Conservation (phyloP, 1,139 yeast genomes). For the Blastobotrys elegans region DNA sequence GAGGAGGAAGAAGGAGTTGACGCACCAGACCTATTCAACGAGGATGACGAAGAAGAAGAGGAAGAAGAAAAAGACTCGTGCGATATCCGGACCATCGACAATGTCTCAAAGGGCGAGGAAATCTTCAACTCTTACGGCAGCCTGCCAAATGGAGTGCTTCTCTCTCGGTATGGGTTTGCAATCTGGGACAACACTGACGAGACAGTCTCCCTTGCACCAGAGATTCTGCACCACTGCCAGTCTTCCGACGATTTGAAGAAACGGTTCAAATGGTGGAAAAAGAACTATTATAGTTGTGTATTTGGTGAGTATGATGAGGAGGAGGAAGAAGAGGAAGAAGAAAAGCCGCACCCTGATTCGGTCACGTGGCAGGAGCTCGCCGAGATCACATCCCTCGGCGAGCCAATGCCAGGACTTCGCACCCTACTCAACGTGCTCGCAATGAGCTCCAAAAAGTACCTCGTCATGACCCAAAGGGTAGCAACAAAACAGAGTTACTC, state of each 20-base stretch:
- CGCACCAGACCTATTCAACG: slow-evolving; percentile 16
- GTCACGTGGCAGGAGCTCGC: slow-evolving; percentile 22
- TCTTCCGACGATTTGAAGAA: slow-evolving; percentile 33
- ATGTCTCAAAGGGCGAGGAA: slow-evolving; percentile 49
- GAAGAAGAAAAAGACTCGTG: slow-evolving; percentile 37
- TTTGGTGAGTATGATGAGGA: slow-evolving; percentile 33
- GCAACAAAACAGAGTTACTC: slow-evolving; percentile 19
- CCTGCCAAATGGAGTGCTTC: slow-evolving; percentile 55
- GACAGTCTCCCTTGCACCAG: slow-evolving; percentile 51
- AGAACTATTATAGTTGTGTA: slow-evolving; percentile 43
- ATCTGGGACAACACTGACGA: slow-evolving; percentile 52
- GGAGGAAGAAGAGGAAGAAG: slow-evolving; percentile 21
- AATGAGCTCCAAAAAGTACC: slow-evolving; percentile 24
- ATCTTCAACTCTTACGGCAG: slow-evolving; percentile 78
- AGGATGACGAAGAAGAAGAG: slow-evolving; percentile 31
- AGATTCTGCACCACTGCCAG: slow-evolving; percentile 43
- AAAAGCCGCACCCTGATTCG: slow-evolving; percentile 21
- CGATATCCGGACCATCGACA: slow-evolving; percentile 39
- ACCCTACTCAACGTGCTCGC: slow-evolving; percentile 37
- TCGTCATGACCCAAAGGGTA: slow-evolving; percentile 21
- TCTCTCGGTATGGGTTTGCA: slow-evolving; percentile 75
- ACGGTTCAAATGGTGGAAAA: slow-evolving; percentile 62
- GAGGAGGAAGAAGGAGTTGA: slow-evolving; percentile 24
- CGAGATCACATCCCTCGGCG: slow-evolving; percentile 36
- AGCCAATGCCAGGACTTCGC: slow-evolving; percentile 39